Percentiles rank a stretch among this genome's conserved stretches.
Evolutionary conservation across 768 basidiomycete species (phyloP).

Genomic region (Amylocystis lapponica): DNA sequence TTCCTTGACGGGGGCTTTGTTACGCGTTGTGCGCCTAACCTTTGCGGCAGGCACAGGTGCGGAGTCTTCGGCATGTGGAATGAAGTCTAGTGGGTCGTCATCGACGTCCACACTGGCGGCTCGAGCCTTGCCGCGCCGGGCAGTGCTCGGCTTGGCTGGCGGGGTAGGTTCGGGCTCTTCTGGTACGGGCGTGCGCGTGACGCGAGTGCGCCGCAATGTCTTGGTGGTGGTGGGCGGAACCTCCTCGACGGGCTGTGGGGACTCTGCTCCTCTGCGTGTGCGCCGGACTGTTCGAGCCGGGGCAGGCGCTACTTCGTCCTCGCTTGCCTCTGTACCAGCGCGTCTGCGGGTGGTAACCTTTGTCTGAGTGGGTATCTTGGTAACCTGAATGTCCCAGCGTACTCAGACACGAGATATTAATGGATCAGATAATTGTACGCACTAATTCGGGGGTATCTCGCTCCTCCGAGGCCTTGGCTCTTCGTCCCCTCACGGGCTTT

Average conservation of each 20-base stretch:
- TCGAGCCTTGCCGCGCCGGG: background rate
- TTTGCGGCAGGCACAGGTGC: conserved; percentile 9
- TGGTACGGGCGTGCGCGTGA: conserved; percentile 9
- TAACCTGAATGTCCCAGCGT: no score
- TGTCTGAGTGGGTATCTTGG: no score
- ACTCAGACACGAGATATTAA: no score
- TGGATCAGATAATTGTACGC: no score
- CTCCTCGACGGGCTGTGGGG: background rate
- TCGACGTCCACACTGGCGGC: conserved; percentile 8
- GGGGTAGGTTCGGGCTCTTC: conserved; percentile 4
- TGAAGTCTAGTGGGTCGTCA: conserved; percentile 16
- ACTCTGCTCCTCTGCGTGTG: background rate
- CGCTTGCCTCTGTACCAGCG: background rate
- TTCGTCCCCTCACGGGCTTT: no score
- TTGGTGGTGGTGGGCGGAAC: conserved; percentile 3
- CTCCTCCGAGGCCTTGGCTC: no score
- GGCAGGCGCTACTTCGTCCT: background rate
- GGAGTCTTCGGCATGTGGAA: conserved; percentile 7
- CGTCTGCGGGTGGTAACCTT: background rate
- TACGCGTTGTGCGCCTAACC: conserved; percentile 16
- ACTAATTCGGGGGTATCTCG: no score
- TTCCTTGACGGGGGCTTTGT: conserved; percentile 17
- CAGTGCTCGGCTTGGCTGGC: conserved; percentile 9
- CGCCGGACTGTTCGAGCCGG: background rate
- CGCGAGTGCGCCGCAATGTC: conserved; percentile 20